Conservation (phyloP, 1,284 basidiomycete species). For the Ganoderma sinense region DNA sequence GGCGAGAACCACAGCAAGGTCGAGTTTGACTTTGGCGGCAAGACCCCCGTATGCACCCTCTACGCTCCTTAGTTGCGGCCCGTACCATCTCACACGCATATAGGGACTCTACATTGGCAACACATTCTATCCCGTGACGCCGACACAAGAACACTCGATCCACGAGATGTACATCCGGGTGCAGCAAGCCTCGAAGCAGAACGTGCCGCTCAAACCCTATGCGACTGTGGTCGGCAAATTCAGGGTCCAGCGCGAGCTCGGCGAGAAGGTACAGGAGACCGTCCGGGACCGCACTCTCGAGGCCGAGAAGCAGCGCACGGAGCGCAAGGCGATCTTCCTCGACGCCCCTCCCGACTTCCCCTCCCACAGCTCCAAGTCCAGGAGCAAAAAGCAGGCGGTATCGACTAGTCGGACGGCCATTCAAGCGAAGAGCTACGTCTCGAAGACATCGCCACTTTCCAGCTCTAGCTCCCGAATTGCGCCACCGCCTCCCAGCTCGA, state of each 20-base stretch:
- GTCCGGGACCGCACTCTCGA: conserved; percentile 63
- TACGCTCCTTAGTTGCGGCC: too few species aligned
- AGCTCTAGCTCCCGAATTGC: neutral
- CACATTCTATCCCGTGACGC: conserved; percentile 64
- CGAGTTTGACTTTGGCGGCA: conserved; percentile 67
- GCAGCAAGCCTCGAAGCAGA: conserved; percentile 60
- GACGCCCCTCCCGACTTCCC: conserved; percentile 44
- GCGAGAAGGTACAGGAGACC: conserved; percentile 55
- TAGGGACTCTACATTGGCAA: conserved; percentile 74
- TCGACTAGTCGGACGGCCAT: conserved; percentile 22
- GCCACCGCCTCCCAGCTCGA: neutral
- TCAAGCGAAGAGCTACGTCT: neutral
- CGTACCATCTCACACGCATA: neutral
- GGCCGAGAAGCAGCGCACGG: conserved; percentile 62
- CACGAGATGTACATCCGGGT: conserved; percentile 78
- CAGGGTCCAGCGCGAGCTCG: conserved; percentile 65
- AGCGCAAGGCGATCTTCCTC: conserved; percentile 60
- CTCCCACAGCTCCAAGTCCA: conserved; percentile 39
- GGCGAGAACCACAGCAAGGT: conserved; percentile 54
- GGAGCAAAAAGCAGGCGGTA: conserved; percentile 32
- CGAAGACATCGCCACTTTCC: conserved; percentile 4
- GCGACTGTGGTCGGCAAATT: conserved; percentile 76
- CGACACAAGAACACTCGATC: conserved; percentile 54
- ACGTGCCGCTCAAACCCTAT: conserved; percentile 71
- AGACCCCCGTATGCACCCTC: conserved; percentile 56